phyloP scores from a whole-genome alignment of 2,329 filamentous ascomycete genomes.

The Chaetomiaceae sp. region DNA sequence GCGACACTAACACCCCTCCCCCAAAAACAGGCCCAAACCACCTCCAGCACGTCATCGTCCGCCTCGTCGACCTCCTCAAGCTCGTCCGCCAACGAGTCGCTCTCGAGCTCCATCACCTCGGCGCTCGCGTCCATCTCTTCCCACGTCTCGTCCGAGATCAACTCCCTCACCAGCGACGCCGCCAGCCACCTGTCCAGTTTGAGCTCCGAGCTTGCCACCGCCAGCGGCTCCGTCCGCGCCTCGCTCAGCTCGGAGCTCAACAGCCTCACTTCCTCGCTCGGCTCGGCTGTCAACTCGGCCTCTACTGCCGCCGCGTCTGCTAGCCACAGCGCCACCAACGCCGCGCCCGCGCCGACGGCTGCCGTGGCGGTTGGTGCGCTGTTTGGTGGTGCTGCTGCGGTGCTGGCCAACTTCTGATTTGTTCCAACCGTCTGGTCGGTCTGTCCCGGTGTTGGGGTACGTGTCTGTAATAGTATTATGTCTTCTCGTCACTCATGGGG shows the following conservation, averaged over 20 bases:
- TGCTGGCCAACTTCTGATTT: constrained; percentile 5
- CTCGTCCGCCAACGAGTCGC: constrained; percentile 4
- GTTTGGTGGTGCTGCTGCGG: constrained; percentile 41
- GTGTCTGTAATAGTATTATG: too few species aligned
- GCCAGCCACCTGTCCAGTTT: constrained; percentile 22
- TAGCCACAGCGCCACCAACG: constrained; percentile 18
- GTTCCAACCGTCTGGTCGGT: too few species aligned
- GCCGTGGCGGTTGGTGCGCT: constrained; percentile 41
- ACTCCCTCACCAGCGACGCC: constrained; percentile 24
- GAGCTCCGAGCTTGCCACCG: constrained; percentile 26
- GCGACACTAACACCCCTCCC: background rate
- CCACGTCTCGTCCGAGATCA: constrained; percentile 22
- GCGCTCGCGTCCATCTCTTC: constrained; percentile 22
- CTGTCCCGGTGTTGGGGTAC: too few species aligned
- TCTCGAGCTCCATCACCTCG: constrained; percentile 7
- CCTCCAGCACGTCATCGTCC: constrained; percentile 5
- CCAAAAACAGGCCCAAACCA: constrained; percentile 20
- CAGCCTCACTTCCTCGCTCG: constrained; percentile 22
- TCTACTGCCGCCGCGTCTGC: constrained; percentile 17
- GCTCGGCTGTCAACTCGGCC: constrained; percentile 18
- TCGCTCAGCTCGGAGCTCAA: constrained; percentile 28
- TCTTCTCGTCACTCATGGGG: too few species aligned
- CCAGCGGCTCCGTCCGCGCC: constrained; percentile 24
- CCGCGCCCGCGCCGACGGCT: constrained; percentile 33
- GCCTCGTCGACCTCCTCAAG: background rate